A percentile compares a stretch with the other conserved stretches of the same genome.
Conservation (phyloP, 176 grass and related monocot species). For the Coix lacrymajobi region DNA sequence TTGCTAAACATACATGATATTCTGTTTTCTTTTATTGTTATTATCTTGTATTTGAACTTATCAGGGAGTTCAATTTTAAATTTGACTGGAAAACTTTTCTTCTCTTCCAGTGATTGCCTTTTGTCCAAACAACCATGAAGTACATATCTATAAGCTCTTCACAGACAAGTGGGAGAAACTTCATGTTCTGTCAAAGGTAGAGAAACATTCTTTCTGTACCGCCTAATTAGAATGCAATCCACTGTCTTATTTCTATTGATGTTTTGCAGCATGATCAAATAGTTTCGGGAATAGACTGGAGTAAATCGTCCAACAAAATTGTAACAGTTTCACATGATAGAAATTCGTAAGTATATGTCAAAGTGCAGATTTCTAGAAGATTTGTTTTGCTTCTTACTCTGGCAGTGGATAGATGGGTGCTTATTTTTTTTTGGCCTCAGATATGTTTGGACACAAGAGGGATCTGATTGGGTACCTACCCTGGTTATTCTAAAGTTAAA, state of each 20-base stretch:
- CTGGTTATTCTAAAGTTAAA: slow-evolving; percentile 98
- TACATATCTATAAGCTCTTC: slow-evolving; percentile 91
- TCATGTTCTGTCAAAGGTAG: slow-evolving; percentile 95
- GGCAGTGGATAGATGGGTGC: not conserved
- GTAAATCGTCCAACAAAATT: slow-evolving; percentile 82
- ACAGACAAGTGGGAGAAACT: slow-evolving; percentile 95
- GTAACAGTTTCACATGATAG: slow-evolving; percentile 98
- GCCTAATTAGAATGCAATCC: not conserved
- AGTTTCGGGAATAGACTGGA: slow-evolving; percentile 96
- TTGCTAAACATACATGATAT: not conserved
- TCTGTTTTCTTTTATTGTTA: not conserved
- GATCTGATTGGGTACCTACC: slow-evolving; percentile 89
- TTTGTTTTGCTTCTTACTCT: not conserved
- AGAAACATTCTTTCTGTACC: not conserved
- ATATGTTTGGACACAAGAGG: slow-evolving; percentile 98
- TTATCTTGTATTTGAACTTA: not conserved
- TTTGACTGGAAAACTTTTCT: slow-evolving; percentile 13
- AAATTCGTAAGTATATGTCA: slow-evolving; percentile 72
- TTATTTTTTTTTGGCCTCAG: slow-evolving; percentile 30
- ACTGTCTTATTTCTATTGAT: slow-evolving; percentile 14
- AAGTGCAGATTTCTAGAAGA: not conserved
- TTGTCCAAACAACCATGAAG: slow-evolving; percentile 93
- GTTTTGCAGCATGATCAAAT: slow-evolving; percentile 89
- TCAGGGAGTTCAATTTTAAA: not conserved
- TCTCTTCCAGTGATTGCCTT: slow-evolving; percentile 85